Conservation (phyloP, 306 rosid species). For the Carpinus viminea region DNA sequence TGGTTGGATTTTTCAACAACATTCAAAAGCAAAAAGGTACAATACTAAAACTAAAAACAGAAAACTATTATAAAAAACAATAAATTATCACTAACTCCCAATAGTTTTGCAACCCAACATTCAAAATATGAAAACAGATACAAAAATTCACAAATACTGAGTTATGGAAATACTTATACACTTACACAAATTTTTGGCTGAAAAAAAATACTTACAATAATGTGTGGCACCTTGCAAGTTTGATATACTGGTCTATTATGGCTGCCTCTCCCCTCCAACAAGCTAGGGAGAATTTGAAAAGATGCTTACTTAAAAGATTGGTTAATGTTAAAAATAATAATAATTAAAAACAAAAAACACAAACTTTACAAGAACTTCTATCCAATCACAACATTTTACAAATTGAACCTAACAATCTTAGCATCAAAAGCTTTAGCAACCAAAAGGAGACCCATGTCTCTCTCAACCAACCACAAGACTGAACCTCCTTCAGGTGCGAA, state of each 20-base stretch:
- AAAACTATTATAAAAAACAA: background rate
- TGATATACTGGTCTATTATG: slow-evolving; percentile 59
- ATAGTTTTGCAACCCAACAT: background rate
- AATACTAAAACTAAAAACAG: background rate
- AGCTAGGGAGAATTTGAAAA: slow-evolving; percentile 51
- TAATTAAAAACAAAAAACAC: background rate
- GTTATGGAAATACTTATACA: background rate
- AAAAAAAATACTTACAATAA: slow-evolving; percentile 64
- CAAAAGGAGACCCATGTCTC: background rate
- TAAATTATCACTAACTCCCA: background rate
- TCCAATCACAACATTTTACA: slow-evolving; percentile 14
- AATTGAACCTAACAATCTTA: background rate
- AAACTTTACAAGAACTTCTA: slow-evolving; percentile 15
- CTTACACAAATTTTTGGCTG: background rate
- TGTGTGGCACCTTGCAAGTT: slow-evolving; percentile 77
- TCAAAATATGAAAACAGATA: background rate
- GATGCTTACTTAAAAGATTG: slow-evolving; percentile 5
- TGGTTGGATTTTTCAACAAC: background rate
- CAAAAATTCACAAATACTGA: background rate
- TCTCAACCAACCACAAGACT: too few relatives aligned
- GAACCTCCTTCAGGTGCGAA: too few relatives aligned
- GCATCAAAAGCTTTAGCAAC: slow-evolving; percentile 2
- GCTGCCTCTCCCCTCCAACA: slow-evolving; percentile 72
- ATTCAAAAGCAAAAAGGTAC: background rate
- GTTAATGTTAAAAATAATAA: background rate